These are phyloP conservation scores for Crepidotus variabilis DNA, from an alignment of 768 basidiomycete species.

Conservation along the genomic window DNA sequence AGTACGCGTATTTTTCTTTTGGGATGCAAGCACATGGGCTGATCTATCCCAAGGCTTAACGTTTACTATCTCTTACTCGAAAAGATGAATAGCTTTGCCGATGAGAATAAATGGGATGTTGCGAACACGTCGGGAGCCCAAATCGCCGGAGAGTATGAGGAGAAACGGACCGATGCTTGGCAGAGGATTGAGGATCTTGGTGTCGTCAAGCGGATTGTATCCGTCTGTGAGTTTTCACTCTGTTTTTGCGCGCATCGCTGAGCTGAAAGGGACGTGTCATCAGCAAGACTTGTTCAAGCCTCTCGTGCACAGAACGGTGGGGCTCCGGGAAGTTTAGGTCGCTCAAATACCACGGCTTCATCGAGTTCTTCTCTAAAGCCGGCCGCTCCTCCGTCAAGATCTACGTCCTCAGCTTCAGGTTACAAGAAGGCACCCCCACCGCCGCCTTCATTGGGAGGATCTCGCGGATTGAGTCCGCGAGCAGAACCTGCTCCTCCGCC, in stretches of 20 bases:
- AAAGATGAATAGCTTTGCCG: conserved; percentile 86
- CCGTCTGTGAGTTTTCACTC: conserved; percentile 62
- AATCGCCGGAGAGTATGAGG: conserved; percentile 75
- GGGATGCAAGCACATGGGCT: neutral
- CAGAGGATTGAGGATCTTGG: conserved; percentile 72
- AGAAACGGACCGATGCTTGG: conserved; percentile 79
- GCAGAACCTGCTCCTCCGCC: conserved; percentile 29
- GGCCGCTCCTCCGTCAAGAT: conserved; percentile 34
- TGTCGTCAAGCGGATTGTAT: conserved; percentile 81
- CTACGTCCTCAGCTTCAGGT: conserved; percentile 25
- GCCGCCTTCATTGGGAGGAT: conserved; percentile 33
- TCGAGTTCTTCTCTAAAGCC: conserved; percentile 31
- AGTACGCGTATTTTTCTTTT: conserved; percentile 51
- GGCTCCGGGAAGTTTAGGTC: neutral
- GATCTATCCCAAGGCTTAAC: conserved; percentile 59
- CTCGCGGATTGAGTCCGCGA: conserved; percentile 10
- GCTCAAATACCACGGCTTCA: conserved; percentile 24
- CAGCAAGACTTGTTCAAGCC: conserved; percentile 69
- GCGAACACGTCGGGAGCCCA: conserved; percentile 61
- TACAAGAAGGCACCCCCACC: conserved; percentile 54
- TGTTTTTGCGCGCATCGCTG: neutral
- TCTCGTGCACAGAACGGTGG: conserved; percentile 30
- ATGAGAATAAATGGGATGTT: conserved; percentile 72
- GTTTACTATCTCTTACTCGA: conserved; percentile 93
- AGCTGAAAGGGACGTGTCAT: neutral